Evolutionary conservation across 1,139 yeast genomes (phyloP), one percentile per base, ranked within the genome.

Genomic region (Entelexis sorbosivorans): DNA sequence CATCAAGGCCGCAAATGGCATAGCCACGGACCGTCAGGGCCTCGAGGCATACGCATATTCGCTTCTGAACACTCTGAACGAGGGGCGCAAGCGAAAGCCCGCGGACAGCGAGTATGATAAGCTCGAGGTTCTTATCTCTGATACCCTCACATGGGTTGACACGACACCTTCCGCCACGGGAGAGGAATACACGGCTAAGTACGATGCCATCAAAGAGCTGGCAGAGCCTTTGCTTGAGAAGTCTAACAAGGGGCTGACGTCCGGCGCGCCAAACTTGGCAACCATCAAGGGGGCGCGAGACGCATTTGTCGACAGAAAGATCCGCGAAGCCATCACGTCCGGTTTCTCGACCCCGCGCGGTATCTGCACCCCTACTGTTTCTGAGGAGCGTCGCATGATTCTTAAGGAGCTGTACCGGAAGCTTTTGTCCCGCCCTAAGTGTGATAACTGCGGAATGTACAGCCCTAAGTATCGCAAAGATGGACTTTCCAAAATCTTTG

Each of bases 381-480:
- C 78, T 35, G 96, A 88, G 64, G 96, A 87, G 68, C 80, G 98
- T 69, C 89, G 89, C 65, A 68, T 66, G 19, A 70, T 83, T 56
- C 75, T 93, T 58, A 83, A 81, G 55, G 86, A 81, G 39, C 82
- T 89, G 62, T 85, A 88, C 72, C 78, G 76, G 62, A 77, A 77
- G 60, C 70, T 88, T 52, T 71, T 86, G 59, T 69, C 82, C 48
- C 79, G 96, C 68, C 81, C 87, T 53, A 84, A 81, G 67, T 93
- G 99, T 77, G 94, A 85, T 64, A 88, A 88, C 68, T 93, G 99
- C 76, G 86, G 88, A 47, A 85, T 89, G 95, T 85, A 75, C 67
- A 87, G 96, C 43, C 97, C 98, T 51, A 74, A 82, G 42, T 91
- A 82, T 73, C 79, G 98, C 72, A 91, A 89, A 64, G 98, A 93